These are phyloP conservation scores for sunflower (Helianthus annuus) DNA, from an alignment of 129 eudicot species.

Conservation along the genomic window DNA sequence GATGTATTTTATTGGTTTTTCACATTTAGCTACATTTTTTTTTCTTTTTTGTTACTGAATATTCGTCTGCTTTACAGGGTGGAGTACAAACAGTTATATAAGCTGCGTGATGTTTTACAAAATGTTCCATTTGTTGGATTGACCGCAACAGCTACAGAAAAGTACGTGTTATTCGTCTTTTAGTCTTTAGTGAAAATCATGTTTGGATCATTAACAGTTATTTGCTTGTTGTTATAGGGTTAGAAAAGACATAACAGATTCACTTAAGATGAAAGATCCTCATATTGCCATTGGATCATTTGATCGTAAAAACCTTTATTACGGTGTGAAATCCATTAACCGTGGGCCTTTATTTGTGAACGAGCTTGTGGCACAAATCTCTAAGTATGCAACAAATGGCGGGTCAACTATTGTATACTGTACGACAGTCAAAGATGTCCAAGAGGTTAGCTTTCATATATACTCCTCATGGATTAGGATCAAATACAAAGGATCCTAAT, in stretches of 20 bases:
- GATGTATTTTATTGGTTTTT: constrained; percentile 10
- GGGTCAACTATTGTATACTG: constrained; percentile 81
- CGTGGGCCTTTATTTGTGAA: constrained; percentile 63
- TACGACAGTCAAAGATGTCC: constrained; percentile 78
- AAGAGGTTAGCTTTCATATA: constrained; percentile 55
- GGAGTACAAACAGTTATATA: constrained; percentile 81
- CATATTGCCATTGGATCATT: constrained; percentile 79
- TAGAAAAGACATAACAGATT: constrained; percentile 58
- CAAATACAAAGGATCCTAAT: too few species aligned
- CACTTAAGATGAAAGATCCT: constrained; percentile 69
- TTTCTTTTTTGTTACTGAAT: constrained; percentile 19
- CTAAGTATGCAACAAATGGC: constrained; percentile 48
- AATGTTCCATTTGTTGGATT: constrained; percentile 84
- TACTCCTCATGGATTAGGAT: too few species aligned
- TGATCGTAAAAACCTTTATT: constrained; percentile 84
- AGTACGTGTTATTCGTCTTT: constrained; percentile 44
- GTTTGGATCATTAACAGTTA: not conserved
- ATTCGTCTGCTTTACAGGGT: constrained; percentile 48
- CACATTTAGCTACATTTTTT: not conserved
- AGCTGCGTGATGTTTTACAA: constrained; percentile 62
- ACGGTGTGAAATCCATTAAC: constrained; percentile 72
- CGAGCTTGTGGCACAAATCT: constrained; percentile 64
- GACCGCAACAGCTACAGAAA: constrained; percentile 96
- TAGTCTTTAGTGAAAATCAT: constrained; percentile 7
- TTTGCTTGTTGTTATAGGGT: constrained; percentile 57